Conservation (phyloP, 106 monocot species). For the Acorus gramineus region DNA sequence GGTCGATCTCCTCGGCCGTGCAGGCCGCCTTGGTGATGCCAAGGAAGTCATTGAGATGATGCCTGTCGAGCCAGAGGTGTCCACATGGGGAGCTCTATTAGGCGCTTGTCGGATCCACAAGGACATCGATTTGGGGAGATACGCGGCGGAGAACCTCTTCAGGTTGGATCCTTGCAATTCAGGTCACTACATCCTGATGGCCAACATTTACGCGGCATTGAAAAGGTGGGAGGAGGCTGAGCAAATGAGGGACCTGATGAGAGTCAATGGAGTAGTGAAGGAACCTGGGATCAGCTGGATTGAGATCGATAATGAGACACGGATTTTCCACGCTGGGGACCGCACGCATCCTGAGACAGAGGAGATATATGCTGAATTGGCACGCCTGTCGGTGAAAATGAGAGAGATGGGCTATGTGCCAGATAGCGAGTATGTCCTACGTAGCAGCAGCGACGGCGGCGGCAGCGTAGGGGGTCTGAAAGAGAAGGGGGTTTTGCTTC, state of each 20-base stretch:
- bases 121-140: not conserved
- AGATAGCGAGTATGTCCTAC: no score
- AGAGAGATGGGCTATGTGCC: no score
- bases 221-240: not conserved
- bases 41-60: no score
- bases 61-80: not conserved
- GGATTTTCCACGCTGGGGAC: not conserved
- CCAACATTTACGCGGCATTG: not conserved
- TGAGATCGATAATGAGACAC: not conserved
- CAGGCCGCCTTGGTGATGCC: no score
- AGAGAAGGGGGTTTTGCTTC: no score
- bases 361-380: no score
- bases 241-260: not conserved
- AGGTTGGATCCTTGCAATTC: not conserved
- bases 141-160: not conserved
- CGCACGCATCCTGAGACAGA: no score
- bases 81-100: slow-evolving; percentile 3
- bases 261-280: not conserved
- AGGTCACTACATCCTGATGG: not conserved
- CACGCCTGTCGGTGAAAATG: no score
- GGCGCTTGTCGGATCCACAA: not conserved
- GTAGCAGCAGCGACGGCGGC: no score
- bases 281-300: slow-evolving; percentile 1
- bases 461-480: no score
- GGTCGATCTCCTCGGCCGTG: no score